A percentile compares a stretch with the other conserved stretches of the same genome.
Conservation (phyloP, 768 basidiomycete species). For the Holtermanniella nyarrowii region DNA sequence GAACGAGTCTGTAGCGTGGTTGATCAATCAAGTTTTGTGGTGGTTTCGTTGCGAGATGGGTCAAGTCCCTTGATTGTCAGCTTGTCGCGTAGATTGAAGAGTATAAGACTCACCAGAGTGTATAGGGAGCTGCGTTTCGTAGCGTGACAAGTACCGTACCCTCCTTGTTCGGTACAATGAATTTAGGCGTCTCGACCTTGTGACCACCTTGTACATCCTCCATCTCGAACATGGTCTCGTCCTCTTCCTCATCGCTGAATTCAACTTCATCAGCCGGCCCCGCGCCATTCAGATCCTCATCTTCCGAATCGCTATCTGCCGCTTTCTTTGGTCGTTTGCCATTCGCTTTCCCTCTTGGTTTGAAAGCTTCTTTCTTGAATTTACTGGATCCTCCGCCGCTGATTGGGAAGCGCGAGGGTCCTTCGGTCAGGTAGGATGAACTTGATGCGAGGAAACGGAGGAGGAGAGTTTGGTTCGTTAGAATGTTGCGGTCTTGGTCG, state of each 20-base stretch:
- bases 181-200: constrained; percentile 11
- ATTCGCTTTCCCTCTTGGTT: constrained; percentile 9
- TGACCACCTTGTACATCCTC: constrained; percentile 19
- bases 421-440: constrained; percentile 51
- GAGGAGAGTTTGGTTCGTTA: constrained; percentile 74
- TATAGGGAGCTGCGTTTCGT: constrained; percentile 77
- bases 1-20: constrained; percentile 58
- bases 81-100: background rate
- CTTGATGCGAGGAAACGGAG: constrained; percentile 72
- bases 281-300: background rate
- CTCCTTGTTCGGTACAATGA: constrained; percentile 38
- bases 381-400: background rate
- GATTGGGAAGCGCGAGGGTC: constrained; percentile 46
- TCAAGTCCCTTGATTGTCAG: background rate
- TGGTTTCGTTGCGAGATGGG: background rate
- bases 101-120: constrained; percentile 50
- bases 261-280: background rate
- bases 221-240: constrained; percentile 41
- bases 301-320: constrained; percentile 20
- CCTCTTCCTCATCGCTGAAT: constrained; percentile 43
- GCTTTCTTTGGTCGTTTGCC: constrained; percentile 8
- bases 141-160: constrained; percentile 80
- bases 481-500: constrained; percentile 85
- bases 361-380: constrained; percentile 45
- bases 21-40: constrained; percentile 43